Conservation (phyloP, 2,329 filamentous ascomycete genomes). For the Hymenoscyphus salicellus region DNA sequence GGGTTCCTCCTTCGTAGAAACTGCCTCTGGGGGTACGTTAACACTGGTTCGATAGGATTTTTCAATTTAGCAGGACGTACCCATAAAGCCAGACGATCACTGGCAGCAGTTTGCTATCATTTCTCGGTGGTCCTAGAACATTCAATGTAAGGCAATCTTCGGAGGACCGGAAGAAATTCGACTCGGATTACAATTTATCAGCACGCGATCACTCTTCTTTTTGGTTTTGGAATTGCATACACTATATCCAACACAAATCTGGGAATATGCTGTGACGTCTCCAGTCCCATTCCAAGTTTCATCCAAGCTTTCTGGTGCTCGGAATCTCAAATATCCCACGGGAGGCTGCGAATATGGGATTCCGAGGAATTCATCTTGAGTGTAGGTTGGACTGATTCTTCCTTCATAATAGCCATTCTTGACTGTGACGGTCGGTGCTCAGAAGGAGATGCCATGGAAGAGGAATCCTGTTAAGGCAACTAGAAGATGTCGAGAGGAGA, state of each 20-base stretch:
- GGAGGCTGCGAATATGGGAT: conserved; percentile 23
- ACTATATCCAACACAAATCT: conserved; percentile 2
- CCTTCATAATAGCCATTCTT: conserved; percentile 28
- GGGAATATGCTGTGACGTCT: conserved; percentile 13
- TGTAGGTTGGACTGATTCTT: conserved; percentile 14
- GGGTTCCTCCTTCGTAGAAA: conserved; percentile 38
- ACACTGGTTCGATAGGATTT: too few species aligned
- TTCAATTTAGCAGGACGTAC: conserved; percentile 32
- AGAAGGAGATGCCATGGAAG: neutral
- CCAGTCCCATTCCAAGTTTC: conserved; percentile 8
- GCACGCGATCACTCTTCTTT: neutral
- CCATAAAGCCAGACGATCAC: conserved; percentile 56
- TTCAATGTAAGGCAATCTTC: conserved; percentile 50
- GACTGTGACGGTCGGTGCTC: conserved; percentile 18
- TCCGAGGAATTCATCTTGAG: conserved; percentile 25
- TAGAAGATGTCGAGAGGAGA: neutral
- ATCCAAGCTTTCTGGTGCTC: conserved; percentile 14
- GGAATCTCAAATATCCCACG: conserved; percentile 15
- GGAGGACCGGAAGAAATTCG: neutral
- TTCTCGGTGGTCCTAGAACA: conserved; percentile 37
- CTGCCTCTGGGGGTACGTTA: neutral
- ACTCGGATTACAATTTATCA: conserved; percentile 8
- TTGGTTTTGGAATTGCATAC: neutral
- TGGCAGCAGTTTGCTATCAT: conserved; percentile 39
- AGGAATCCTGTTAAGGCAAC: neutral